Evolutionary conservation across 2,329 filamentous ascomycete genomes (phyloP).

Genomic region (Botrytis sinoallii): DNA sequence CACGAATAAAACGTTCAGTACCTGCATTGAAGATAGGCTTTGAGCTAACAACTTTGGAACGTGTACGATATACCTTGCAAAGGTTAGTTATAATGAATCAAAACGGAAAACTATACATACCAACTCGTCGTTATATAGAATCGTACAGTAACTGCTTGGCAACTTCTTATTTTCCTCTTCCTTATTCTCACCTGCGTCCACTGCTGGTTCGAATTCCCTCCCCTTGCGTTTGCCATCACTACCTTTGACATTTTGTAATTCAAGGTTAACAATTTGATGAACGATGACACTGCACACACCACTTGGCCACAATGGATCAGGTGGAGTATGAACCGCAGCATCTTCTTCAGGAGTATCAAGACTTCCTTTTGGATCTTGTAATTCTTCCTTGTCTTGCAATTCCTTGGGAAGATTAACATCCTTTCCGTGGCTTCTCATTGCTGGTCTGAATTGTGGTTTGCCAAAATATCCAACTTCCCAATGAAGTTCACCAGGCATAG

Average conservation of each 20-base stretch:
- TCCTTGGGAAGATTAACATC: conserved; percentile 72
- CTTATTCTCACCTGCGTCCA: conserved; percentile 77
- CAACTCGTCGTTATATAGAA: conserved; percentile 82
- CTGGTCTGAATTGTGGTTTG: conserved; percentile 82
- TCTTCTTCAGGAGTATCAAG: conserved; percentile 74
- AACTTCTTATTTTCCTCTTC: conserved; percentile 78
- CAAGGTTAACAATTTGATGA: conserved; percentile 92
- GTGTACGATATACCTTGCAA: conserved; percentile 75
- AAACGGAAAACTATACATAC: conserved; percentile 40
- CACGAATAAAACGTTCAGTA: conserved; percentile 86
- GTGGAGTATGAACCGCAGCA: conserved; percentile 83
- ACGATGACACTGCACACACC: conserved; percentile 83
- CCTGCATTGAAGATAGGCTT: conserved; percentile 97
- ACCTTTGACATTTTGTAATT: conserved; percentile 87
- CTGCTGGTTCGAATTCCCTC: conserved; percentile 84
- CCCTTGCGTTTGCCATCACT: conserved; percentile 78
- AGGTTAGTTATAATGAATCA: conserved; percentile 23
- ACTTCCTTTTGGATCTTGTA: conserved; percentile 85
- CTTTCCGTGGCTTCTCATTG: conserved; percentile 82
- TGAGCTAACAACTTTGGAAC: conserved; percentile 87
- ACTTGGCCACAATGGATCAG: conserved; percentile 93
- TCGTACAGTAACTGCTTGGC: conserved; percentile 91
- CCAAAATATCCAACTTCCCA: conserved; percentile 97
- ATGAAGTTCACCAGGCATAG: conserved; percentile 89
- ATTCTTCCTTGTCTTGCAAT: conserved; percentile 68